phyloP scores from a whole-genome alignment of 139 green algal species.

The Coelastrella sp. region DNA sequence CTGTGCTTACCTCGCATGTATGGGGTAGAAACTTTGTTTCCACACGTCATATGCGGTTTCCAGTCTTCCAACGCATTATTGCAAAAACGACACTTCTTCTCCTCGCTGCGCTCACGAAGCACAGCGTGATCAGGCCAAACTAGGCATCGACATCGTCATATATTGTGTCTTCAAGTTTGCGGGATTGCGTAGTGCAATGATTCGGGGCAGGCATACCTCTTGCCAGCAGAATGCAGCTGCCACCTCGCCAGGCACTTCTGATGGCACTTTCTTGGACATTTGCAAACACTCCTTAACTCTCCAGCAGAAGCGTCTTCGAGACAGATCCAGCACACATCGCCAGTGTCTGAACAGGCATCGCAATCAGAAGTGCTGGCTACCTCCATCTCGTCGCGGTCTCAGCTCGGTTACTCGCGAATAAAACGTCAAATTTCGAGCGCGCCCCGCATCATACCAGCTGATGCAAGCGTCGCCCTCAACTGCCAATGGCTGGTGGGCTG shows the following conservation, averaged over 20 bases:
- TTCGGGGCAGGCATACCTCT: conserved; percentile 26
- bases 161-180: neutral
- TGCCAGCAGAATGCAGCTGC: conserved; percentile 64
- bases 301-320: conserved; percentile 11
- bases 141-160: no score
- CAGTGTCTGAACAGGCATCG: conserved; percentile 7
- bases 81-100: conserved; percentile 57
- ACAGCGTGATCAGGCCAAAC: neutral
- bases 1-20: conserved; percentile 54
- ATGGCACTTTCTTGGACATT: conserved; percentile 52
- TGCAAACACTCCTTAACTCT: conserved; percentile 47
- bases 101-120: conserved; percentile 34
- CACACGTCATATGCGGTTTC: conserved; percentile 42
- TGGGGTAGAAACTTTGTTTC: conserved; percentile 28
- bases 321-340: conserved; percentile 63
- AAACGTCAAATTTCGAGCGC: neutral
- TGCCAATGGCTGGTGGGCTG: neutral
- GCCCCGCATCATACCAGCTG: neutral
- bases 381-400: neutral
- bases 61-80: conserved; percentile 48
- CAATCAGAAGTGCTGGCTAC: neutral
- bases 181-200: neutral
- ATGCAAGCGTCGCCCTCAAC: neutral
- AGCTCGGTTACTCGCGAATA: neutral
- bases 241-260: conserved; percentile 57